Evolutionary conservation across 225 moss, liverwort and hornwort genomes (phyloP).

Genomic region (Sphagnum tenellum): DNA sequence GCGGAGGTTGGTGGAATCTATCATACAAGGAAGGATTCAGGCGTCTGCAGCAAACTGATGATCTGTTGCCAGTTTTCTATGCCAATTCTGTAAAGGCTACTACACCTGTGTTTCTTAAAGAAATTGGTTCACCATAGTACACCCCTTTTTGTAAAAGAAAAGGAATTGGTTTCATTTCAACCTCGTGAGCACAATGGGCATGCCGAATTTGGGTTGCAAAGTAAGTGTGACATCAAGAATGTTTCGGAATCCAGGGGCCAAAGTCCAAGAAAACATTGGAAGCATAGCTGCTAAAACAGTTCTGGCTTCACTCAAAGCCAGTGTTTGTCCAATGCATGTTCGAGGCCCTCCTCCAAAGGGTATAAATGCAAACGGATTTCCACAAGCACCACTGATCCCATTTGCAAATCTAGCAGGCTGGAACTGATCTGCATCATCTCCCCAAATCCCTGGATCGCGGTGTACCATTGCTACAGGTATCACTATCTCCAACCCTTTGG

Average conservation of each 20-base stretch:
- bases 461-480: conserved; percentile 73
- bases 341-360: conserved; percentile 88
- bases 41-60: too few relatives aligned
- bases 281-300: conserved; percentile 67
- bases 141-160: too few relatives aligned
- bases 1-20: too few relatives aligned
- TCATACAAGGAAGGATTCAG: too few relatives aligned
- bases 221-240: conserved; percentile 72
- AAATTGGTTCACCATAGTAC: too few relatives aligned
- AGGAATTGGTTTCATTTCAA: conserved; percentile 10
- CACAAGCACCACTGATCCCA: conserved; percentile 74
- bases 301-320: conserved; percentile 76
- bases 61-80: too few relatives aligned
- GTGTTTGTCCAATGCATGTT: conserved; percentile 76
- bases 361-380: conserved; percentile 60
- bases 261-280: conserved; percentile 47
- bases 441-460: conserved; percentile 57
- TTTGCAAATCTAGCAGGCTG: conserved; percentile 78
- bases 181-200: conserved; percentile 60
- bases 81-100: too few relatives aligned
- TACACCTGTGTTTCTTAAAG: too few relatives aligned
- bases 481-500: conserved; percentile 64
- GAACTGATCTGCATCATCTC: conserved; percentile 65
- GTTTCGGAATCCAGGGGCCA: conserved; percentile 48
- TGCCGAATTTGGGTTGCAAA: conserved; percentile 74